Evolutionary conservation across 495 filamentous ascomycete species (phyloP), one percentile per base, ranked within the genome.

Genomic region (Talaromyces nanjingensis): DNA sequence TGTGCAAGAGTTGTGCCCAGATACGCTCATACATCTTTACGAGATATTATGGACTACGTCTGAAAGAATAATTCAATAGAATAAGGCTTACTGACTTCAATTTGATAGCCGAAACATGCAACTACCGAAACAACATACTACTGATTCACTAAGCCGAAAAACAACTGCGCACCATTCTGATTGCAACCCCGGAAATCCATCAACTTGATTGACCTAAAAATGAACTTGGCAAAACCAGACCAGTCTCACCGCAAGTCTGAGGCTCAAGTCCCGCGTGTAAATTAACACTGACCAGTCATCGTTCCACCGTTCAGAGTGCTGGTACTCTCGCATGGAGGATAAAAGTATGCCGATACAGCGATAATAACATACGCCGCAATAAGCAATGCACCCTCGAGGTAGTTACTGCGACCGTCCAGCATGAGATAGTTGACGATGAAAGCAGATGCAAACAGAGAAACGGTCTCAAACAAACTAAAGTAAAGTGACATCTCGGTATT

Each of bases 401-500:
- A 97, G 72, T 96, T 97, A 64, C 87, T 91, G 29, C 91, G 75
- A 6, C 92, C 92, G 67, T 97, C 92, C 60, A 96, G 76, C 29
- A 96, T 89, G 45, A 96, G 74, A 75, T 94, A 96, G 72, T 96
- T 97, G 68, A 96, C 89, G 25, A 84, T 91, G 65, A 97, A 96
- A 22, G 88, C 88, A 37, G 89, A 90, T 18, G 92, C 91, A 70
- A 96, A 96, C 24, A 96, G 77, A 54, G 82, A 89, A 9, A 96
- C 86, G 4, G 92, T 96, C 79, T 96, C 92, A 73, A 96, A 97
- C 25, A 96, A 78, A 39, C 89, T 96, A 68, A 97, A 97, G 77
- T 93, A 96, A 12, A 96, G 77, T 33, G 86, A 86, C 92, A 97
- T 96, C 29, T 89, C 83, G 69, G 87, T 91, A 64, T 81, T 77